A percentile compares a stretch with the other conserved stretches of the same genome.
Evolutionary conservation across 805 yeast species (phyloP).

Genomic region (Saccharomycopsis fibuligera): DNA sequence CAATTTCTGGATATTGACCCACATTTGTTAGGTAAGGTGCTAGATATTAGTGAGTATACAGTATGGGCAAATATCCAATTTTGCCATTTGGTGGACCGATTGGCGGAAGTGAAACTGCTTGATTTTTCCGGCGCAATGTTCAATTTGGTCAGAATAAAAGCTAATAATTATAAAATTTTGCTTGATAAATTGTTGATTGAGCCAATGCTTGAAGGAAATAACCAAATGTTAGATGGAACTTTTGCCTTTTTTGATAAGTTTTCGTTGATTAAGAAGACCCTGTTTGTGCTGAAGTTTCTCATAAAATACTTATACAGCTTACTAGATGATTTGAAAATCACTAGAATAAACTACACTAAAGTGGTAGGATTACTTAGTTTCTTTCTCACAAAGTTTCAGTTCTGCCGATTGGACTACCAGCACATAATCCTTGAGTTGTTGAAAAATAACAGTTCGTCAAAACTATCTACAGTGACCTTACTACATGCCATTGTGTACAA

Average conservation of each 20-base stretch:
- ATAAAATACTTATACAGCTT: no score
- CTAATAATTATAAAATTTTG: background rate
- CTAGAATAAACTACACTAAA: background rate
- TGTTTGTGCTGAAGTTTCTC: background rate
- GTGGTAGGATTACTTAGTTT: background rate
- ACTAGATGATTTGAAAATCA: no score
- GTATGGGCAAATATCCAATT: slow-evolving; percentile 8
- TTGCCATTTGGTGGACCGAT: background rate
- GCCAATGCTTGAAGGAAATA: background rate
- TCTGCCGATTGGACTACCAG: background rate
- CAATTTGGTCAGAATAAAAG: background rate
- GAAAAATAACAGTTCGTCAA: background rate
- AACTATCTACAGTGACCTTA: background rate
- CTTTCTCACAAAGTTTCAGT: background rate
- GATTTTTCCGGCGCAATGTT: slow-evolving; percentile 3
- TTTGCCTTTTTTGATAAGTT: background rate
- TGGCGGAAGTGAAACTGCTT: background rate
- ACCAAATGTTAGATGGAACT: background rate
- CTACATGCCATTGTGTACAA: slow-evolving; percentile 3
- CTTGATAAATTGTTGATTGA: background rate
- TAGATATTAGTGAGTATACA: background rate
- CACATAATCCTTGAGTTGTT: background rate
- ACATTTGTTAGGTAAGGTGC: background rate
- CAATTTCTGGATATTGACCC: background rate
- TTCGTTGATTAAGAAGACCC: slow-evolving; percentile 3